These are phyloP conservation scores for Alternaria brassicicola DNA, from an alignment of 2,329 filamentous ascomycete genomes.

Conservation along the genomic window DNA sequence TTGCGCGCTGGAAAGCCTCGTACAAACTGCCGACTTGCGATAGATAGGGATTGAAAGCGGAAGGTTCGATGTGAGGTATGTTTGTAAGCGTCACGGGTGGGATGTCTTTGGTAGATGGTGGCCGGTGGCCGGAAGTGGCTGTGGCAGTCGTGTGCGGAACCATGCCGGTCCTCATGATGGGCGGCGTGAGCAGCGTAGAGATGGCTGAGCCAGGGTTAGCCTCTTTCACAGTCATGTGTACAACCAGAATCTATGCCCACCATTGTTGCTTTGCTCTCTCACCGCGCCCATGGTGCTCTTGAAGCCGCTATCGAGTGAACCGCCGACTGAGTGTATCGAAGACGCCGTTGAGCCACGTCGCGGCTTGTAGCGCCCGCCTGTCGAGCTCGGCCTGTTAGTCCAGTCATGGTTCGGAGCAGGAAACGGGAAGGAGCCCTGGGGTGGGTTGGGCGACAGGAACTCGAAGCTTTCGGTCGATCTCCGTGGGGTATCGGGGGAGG, in stretches of 20 bases:
- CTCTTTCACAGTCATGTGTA: background rate
- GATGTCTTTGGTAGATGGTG: slow-evolving; percentile 86
- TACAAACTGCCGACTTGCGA: slow-evolving; percentile 85
- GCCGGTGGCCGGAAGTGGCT: slow-evolving; percentile 73
- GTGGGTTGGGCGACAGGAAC: slow-evolving; percentile 52
- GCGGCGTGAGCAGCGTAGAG: slow-evolving; percentile 88
- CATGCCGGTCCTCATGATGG: slow-evolving; percentile 86
- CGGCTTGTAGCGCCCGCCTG: slow-evolving; percentile 56
- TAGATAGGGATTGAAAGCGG: slow-evolving; percentile 84
- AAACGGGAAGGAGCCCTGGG: slow-evolving; percentile 59
- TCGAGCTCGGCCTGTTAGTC: slow-evolving; percentile 54
- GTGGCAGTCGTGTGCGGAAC: slow-evolving; percentile 77
- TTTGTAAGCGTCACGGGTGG: slow-evolving; percentile 91
- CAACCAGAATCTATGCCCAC: slow-evolving; percentile 49
- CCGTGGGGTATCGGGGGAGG: slow-evolving; percentile 51
- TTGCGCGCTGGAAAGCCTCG: slow-evolving; percentile 84
- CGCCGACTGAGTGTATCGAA: slow-evolving; percentile 86
- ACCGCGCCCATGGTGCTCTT: slow-evolving; percentile 63
- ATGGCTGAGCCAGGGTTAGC: slow-evolving; percentile 66
- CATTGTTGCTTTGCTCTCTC: slow-evolving; percentile 83
- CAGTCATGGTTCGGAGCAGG: slow-evolving; percentile 63
- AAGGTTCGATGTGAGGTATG: slow-evolving; percentile 77
- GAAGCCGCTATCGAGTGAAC: slow-evolving; percentile 75
- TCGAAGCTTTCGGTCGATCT: slow-evolving; percentile 58
- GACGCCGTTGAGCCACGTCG: slow-evolving; percentile 84